Conservation (phyloP, 257 asterid genomes). For the Rauvolfia tetraphylla region DNA sequence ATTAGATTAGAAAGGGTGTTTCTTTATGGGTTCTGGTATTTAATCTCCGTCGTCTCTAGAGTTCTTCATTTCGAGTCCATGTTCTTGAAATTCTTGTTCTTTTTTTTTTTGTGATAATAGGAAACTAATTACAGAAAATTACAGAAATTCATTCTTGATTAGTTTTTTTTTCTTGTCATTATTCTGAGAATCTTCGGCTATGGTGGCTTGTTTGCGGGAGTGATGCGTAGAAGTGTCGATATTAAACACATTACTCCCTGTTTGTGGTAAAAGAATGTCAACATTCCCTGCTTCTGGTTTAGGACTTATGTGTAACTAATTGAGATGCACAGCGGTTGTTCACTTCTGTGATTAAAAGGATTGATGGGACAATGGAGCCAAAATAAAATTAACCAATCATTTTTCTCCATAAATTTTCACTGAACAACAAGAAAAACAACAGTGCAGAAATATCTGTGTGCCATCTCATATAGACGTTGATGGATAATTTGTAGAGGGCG, state of each 20-base stretch:
- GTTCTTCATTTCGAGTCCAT: neutral
- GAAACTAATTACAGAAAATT: neutral
- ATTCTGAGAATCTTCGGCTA: neutral
- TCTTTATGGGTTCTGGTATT: neutral
- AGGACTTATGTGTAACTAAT: neutral
- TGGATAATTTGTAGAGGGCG: neutral
- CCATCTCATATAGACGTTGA: neutral
- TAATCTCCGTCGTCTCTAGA: neutral
- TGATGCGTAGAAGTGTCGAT: no score
- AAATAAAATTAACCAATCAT: neutral
- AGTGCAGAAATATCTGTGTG: constrained; percentile 1
- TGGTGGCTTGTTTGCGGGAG: neutral
- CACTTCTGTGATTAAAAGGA: neutral
- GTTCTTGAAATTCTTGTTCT: neutral
- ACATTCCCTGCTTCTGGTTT: neutral
- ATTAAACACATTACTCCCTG: neutral
- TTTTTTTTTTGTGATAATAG: neutral
- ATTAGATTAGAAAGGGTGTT: no score
- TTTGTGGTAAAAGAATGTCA: neutral
- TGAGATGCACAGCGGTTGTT: neutral
- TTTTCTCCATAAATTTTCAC: neutral
- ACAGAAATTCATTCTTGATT: neutral
- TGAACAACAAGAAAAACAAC: neutral
- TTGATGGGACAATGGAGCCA: neutral
- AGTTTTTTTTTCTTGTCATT: no score